Evolutionary conservation across 495 filamentous ascomycete genomes (phyloP).

Genomic region (Immersiella caudata): DNA sequence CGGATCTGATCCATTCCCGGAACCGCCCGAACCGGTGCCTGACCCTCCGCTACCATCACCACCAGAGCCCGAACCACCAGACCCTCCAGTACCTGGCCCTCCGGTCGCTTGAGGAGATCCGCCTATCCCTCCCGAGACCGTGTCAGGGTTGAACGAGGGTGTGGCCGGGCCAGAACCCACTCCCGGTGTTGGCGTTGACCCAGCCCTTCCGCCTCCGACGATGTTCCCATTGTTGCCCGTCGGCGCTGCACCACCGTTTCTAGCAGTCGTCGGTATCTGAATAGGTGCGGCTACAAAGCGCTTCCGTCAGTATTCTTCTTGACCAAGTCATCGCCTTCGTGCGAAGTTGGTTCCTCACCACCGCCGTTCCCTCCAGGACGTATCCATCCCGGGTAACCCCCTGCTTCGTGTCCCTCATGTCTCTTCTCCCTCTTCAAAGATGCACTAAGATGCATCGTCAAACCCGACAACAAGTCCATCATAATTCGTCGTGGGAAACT

Average conservation of each 20-base stretch:
- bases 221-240: neutral
- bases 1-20: neutral
- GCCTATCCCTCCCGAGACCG: neutral
- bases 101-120: neutral
- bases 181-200: neutral
- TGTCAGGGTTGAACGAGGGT: neutral
- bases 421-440: neutral
- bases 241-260: neutral
- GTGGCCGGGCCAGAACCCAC: neutral
- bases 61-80: neutral
- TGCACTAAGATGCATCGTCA: neutral
- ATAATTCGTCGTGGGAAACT: neutral
- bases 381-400: neutral
- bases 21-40: neutral
- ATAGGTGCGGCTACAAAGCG: neutral
- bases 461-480: neutral
- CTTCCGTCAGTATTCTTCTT: neutral
- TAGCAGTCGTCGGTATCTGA: neutral
- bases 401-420: neutral
- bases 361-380: neutral
- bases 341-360: neutral
- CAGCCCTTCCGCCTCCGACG: neutral
- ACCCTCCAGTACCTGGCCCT: neutral
- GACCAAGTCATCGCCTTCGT: neutral
- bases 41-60: neutral